These are phyloP conservation scores for Mentha longifolia DNA, from an alignment of 257 asterid species.

Conservation along the genomic window DNA sequence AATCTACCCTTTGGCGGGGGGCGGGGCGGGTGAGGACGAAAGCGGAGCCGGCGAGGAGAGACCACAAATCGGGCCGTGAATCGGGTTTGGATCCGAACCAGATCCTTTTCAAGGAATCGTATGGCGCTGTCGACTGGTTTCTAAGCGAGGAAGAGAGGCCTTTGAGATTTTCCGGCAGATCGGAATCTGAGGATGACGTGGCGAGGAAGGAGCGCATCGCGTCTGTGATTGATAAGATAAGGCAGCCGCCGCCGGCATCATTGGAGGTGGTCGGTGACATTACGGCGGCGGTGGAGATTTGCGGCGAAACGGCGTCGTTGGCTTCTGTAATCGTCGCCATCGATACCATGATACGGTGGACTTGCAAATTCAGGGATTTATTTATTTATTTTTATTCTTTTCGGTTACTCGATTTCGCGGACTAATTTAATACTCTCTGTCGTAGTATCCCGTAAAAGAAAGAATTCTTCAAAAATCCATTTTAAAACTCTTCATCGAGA, in stretches of 20 bases:
- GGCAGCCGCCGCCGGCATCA: conserved; percentile 36
- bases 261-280: conserved; percentile 26
- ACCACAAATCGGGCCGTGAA: conserved; percentile 50
- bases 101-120: conserved; percentile 61
- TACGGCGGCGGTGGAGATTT: conserved; percentile 26
- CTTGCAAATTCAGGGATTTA: too few relatives aligned
- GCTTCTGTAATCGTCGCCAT: conserved; percentile 34
- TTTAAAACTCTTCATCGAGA: too few relatives aligned
- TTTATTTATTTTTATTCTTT: too few relatives aligned
- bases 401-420: too few relatives aligned
- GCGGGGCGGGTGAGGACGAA: conserved; percentile 73
- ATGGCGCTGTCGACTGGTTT: conserved; percentile 53
- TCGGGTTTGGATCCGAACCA: conserved; percentile 60
- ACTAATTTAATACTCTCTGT: too few relatives aligned
- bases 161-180: conserved; percentile 58
- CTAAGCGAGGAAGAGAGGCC: conserved; percentile 60
- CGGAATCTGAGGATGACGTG: conserved; percentile 49
- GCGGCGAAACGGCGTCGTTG: conserved; percentile 31
- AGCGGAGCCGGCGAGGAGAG: conserved; percentile 54
- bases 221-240: conserved; percentile 61
- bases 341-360: too few relatives aligned
- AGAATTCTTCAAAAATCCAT: too few relatives aligned
- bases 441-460: too few relatives aligned
- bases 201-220: conserved; percentile 58
- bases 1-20: conserved; percentile 76